Evolutionary conservation across 2,329 filamentous ascomycete genomes (phyloP), one percentile per base, ranked within the genome.

Genomic region (Arthrobotrys sinensis): DNA sequence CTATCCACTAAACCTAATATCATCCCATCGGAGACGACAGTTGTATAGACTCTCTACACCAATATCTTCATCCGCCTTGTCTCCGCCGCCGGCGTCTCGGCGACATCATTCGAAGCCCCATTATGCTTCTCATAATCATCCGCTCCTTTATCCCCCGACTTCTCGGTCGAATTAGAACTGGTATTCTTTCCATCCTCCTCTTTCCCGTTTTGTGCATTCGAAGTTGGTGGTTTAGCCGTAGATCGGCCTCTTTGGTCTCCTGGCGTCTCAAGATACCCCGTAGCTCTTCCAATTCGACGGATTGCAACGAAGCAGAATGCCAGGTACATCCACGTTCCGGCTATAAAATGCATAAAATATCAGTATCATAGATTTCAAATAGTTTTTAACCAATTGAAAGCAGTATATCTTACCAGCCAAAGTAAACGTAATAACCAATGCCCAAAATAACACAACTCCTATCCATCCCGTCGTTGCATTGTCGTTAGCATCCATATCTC

Each of bases 381-480:
- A 28, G 46, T 36, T 24, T 11, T 45, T 63, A 12, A 10, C 14
- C 2, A 19, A 43, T 21, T 55, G 12, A 28, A 24, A 32, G 45
- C 28, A 67, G 32, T 68, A 40, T 10, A 34, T 53, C 75, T 36
- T 57, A 78, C 75, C 36, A n/a, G 75, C 75, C 6, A 78, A 7
- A 6, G 75, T 68, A 36, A 67, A 72, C 4, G 75, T 72, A n/a
- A 78, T 34, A 14, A 78, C 53, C 21, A 78, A 28, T 4, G 75
- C 62, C 75, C 75, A 72, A 34, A 78, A 78, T n/a, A 78, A 24
- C 12, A 78, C 16, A 6, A 72, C 36, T 10, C 43, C 75, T 78
- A 50, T 1, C 1, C 4, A 43, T 24, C 10, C 4, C 21, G 19
- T 40, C 11, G 11, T 45, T 12, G 11, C 6, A 16, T 4, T 10